Percentiles rank a stretch among this genome's conserved stretches.
These are phyloP conservation scores for Pholiota conissans DNA, from an alignment of 768 basidiomycete species.

Conservation along the genomic window DNA sequence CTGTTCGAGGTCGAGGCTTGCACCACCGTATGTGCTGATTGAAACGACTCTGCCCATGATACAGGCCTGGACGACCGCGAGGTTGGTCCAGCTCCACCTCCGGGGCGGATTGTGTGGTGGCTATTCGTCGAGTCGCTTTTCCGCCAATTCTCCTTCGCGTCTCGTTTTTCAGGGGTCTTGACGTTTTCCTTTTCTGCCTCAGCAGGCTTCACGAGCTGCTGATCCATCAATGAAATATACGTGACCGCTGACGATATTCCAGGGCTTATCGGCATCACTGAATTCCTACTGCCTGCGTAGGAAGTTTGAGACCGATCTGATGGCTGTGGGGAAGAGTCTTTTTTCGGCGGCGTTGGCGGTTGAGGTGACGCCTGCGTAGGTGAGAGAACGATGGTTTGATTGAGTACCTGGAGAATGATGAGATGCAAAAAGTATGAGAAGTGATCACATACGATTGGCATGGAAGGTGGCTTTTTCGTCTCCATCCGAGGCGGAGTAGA, in stretches of 20 bases:
- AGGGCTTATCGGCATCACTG: slow-evolving; percentile 57
- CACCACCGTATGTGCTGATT: slow-evolving; percentile 72
- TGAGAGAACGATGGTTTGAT: slow-evolving; percentile 17
- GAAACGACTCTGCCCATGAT: slow-evolving; percentile 76
- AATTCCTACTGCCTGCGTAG: slow-evolving; percentile 39
- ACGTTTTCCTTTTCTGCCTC: slow-evolving; percentile 3
- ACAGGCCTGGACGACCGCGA: slow-evolving; percentile 63
- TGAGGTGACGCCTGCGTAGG: slow-evolving; percentile 17
- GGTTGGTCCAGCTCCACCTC: slow-evolving; percentile 28
- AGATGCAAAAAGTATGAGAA: slow-evolving; percentile 14
- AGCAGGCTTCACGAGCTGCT: slow-evolving; percentile 18
- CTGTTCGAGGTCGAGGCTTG: slow-evolving; percentile 54
- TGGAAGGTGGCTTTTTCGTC: not conserved
- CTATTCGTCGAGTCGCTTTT: slow-evolving; percentile 85
- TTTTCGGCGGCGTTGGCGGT: slow-evolving; percentile 21
- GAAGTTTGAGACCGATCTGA: slow-evolving; percentile 2
- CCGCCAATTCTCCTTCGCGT: slow-evolving; percentile 71
- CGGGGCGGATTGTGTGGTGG: slow-evolving; percentile 64
- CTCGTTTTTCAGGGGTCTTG: slow-evolving; percentile 25
- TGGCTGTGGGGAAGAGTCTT: slow-evolving; percentile 7
- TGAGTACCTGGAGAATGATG: not conserved
- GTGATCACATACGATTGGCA: not conserved
- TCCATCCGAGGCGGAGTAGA: slow-evolving; percentile 4
- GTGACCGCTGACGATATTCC: slow-evolving; percentile 59
- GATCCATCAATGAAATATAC: slow-evolving; percentile 43